Evolutionary conservation across 306 rosid genomes (phyloP).

Genomic region (Vigna reflexopilosa): DNA sequence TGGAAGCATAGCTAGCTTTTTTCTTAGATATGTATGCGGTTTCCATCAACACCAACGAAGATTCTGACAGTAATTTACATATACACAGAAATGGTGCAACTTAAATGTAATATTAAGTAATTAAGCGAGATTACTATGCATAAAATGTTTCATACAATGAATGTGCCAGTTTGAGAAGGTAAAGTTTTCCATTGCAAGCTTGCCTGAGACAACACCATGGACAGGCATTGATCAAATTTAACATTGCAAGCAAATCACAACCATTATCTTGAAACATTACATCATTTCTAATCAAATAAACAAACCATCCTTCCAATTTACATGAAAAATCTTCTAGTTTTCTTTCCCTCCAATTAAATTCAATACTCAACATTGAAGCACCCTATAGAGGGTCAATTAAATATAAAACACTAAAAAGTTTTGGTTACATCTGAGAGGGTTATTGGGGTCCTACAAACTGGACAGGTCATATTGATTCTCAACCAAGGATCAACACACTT

Average conservation of each 20-base stretch:
- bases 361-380: not conserved
- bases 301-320: not conserved
- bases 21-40: not conserved
- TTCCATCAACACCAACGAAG: not conserved
- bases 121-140: too few species aligned
- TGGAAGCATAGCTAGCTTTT: not conserved
- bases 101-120: not conserved
- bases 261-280: not conserved
- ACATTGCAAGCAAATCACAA: not conserved
- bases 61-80: not conserved
- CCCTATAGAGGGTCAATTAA: not conserved
- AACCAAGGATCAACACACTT: slow-evolving; percentile 69
- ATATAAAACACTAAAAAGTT: not conserved
- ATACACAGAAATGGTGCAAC: too few species aligned
- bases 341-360: not conserved
- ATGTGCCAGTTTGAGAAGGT: not conserved
- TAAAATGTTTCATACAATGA: not conserved
- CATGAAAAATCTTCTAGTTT: not conserved
- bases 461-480: slow-evolving; percentile 57
- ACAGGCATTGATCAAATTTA: not conserved
- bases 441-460: slow-evolving; percentile 53
- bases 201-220: not conserved
- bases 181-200: not conserved
- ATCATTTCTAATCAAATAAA: not conserved
- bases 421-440: not conserved